Percentiles rank a stretch among this genome's conserved stretches.
These are phyloP conservation scores for Eucalyptus polyanthemos DNA, from an alignment of 345 rosid genomes.

Conservation along the genomic window DNA sequence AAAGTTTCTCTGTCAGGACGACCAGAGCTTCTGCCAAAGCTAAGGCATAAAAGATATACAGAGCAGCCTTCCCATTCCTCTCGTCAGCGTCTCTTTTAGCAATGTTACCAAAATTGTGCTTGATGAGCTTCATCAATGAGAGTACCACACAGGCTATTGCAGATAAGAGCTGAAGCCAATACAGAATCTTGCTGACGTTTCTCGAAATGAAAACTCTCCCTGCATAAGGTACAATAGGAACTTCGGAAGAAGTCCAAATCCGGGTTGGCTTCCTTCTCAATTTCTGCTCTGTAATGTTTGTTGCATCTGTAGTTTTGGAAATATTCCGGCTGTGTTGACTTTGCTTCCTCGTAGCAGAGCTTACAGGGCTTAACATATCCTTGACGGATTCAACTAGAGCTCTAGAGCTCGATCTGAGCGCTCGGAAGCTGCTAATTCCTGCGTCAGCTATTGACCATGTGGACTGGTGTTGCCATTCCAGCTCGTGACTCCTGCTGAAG, in stretches of 20 bases:
- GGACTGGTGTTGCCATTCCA: background rate
- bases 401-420: slow-evolving; percentile 29
- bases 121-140: slow-evolving; percentile 49
- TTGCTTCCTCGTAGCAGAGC: background rate
- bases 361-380: background rate
- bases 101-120: slow-evolving; percentile 49
- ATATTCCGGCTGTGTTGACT: background rate
- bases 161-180: background rate
- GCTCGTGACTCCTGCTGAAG: background rate
- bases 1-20: background rate
- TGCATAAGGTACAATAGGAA: slow-evolving; percentile 60
- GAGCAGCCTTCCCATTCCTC: slow-evolving; percentile 46
- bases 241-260: slow-evolving; percentile 53
- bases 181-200: background rate
- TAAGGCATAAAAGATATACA: background rate
- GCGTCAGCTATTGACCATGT: background rate
- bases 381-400: slow-evolving; percentile 5
- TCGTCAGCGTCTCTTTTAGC: slow-evolving; percentile 45
- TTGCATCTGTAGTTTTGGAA: background rate
- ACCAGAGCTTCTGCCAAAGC: background rate
- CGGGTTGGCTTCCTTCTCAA: slow-evolving; percentile 7
- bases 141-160: slow-evolving; percentile 12
- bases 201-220: slow-evolving; percentile 50
- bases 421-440: slow-evolving; percentile 37
- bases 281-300: background rate